Percentiles rank a stretch among this genome's conserved stretches.
Conservation (phyloP, 208 protist genomes). For the Crithidia mellificae region DNA sequence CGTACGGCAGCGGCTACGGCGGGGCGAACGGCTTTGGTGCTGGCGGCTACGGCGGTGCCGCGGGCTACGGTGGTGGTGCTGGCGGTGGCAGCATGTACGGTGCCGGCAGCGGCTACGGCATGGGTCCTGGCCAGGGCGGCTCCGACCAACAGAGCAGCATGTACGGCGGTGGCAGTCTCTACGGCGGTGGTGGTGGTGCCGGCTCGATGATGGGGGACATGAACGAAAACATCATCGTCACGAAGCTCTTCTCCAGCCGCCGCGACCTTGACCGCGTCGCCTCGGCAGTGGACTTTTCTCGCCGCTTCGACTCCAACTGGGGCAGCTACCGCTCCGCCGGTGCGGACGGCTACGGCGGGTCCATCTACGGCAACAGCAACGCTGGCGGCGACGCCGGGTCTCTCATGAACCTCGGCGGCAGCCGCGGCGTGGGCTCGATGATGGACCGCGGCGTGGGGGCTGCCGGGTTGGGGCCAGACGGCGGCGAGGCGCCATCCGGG, state of each 20-base stretch:
- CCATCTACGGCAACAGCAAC: conserved; percentile 20
- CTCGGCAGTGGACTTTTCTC: conserved; percentile 50
- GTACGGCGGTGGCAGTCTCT: conserved; percentile 50
- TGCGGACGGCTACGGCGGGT: conserved; percentile 26
- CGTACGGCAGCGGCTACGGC: conserved; percentile 25
- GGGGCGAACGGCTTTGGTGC: conserved; percentile 22
- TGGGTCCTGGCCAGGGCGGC: conserved; percentile 1
- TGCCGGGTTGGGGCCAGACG: conserved; percentile 22
- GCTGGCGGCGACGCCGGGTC: conserved; percentile 7
- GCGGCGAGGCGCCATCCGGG: background rate
- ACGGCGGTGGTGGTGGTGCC: conserved; percentile 21
- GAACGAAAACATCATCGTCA: conserved; percentile 54
- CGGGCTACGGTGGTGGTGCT: conserved; percentile 10
- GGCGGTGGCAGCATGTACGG: conserved; percentile 38
- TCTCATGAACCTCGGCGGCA: conserved; percentile 19
- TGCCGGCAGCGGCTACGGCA: conserved; percentile 27
- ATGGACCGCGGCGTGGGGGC: conserved; percentile 13
- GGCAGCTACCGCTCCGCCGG: conserved; percentile 34
- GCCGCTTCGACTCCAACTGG: conserved; percentile 56
- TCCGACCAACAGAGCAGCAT: conserved; percentile 31
- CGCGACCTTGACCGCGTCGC: conserved; percentile 52
- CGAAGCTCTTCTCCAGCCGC: conserved; percentile 75
- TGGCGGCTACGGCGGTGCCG: conserved; percentile 26
- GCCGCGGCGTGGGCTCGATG: background rate
- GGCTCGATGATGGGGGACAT: conserved; percentile 33